Base-by-base conservation (phyloP, 2,329 filamentous ascomycete genomes). In the Pseudogymnoascus sp. region DNA sequence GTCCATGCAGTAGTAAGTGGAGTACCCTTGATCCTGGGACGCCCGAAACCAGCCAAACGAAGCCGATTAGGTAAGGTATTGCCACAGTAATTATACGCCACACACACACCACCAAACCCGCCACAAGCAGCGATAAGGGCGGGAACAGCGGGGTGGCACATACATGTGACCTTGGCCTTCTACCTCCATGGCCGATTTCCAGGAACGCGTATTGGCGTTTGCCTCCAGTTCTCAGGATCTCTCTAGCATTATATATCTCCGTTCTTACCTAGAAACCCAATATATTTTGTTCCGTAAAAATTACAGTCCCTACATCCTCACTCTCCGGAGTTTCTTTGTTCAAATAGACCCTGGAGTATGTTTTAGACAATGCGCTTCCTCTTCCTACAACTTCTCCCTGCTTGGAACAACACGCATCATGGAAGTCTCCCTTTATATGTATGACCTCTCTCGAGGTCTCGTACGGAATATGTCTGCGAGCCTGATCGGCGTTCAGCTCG, bases 351-450 rank as follows among this genome's bases (percentile, higher is more conserved):
- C 47, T 20, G 47, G 28, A 35, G 5, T 35, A 53, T 53, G 47
- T 33, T 53, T 53, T 53, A 53, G 15, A 35, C 15, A 53, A 53
- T 53, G 47, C 15, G 28, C 20, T 33, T 28, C 28, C 28, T 20
- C 47, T 14, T 53, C 15, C 28, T 53, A 35, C 47, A 53, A 7
- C 47, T n/a, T 53, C 47, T 2, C 47, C 47, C 47, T 12, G 28
- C 7, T 53, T 53, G 15, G 28, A 53, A 53, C 47, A 33, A 53
- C 47, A 33, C 25, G 47, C 25, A 33, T 6, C 18, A 91, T 91
- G 88, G 87, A 91, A 62, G 86, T 93, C 58, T 80, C 90, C 68
- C 78, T 93, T 28, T 86, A 91, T 62, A 81, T 91, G 37, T 93
- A 93, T 69, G 89, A 93, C 75, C 79, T 93, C 57, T 92, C 89